phyloP scores from a whole-genome alignment of 352 stramenopile species.

The Blastocystis sp. region DNA sequence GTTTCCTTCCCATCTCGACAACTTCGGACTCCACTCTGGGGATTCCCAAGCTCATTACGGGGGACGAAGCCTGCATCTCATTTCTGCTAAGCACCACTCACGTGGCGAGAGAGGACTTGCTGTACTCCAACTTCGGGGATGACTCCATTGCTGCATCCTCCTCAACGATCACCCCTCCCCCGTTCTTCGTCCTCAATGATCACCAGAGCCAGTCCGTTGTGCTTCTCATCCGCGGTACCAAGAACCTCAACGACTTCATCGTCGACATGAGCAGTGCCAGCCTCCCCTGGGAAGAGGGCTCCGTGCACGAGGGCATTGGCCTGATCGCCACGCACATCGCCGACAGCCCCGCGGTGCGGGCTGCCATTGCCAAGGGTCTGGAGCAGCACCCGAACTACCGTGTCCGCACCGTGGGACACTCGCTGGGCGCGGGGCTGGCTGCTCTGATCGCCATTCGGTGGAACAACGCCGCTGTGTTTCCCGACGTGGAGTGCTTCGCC shows the following conservation, averaged over 20 bases:
- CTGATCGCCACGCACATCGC: neutral
- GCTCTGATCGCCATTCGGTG: neutral
- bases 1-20: neutral
- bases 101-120: neutral
- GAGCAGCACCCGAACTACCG: neutral
- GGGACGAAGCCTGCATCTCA: neutral
- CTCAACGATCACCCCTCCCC: neutral
- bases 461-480: neutral
- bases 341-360: neutral
- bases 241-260: neutral
- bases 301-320: neutral
- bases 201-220: neutral
- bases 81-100: neutral
- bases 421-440: neutral
- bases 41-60: neutral
- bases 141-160: neutral
- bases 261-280: neutral
- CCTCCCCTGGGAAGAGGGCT: neutral
- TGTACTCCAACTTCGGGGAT: neutral
- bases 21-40: neutral
- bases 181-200: neutral
- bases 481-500: neutral
- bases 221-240: neutral
- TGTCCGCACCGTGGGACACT: neutral
- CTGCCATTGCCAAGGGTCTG: neutral